Conservation (phyloP, 2,329 filamentous ascomycete species). For the Cordyceps farinosa region DNA sequence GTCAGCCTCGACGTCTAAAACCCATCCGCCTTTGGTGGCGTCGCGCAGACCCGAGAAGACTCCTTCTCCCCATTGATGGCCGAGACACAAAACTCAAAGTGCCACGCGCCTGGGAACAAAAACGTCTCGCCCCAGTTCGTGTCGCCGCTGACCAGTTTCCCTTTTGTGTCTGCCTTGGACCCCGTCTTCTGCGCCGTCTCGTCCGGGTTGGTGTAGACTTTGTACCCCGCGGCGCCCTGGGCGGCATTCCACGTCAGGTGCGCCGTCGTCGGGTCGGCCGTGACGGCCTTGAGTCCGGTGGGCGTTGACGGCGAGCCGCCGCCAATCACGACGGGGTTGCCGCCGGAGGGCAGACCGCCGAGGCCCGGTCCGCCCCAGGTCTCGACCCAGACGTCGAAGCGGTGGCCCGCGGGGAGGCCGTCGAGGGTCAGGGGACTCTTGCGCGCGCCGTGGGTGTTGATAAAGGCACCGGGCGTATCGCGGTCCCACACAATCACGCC, state of each 20-base stretch:
- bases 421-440: neutral
- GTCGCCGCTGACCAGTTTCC: neutral
- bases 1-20: neutral
- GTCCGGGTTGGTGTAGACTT: slow-evolving; percentile 3
- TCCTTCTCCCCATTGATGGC: neutral
- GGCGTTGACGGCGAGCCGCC: neutral
- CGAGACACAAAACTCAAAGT: neutral
- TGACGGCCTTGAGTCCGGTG: neutral
- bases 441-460: neutral
- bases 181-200: neutral
- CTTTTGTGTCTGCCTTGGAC: neutral
- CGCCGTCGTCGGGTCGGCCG: neutral
- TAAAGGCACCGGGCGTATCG: neutral
- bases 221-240: neutral
- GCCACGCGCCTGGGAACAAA: neutral
- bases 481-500: slow-evolving; percentile 1
- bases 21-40: neutral
- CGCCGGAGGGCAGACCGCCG: neutral
- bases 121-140: neutral
- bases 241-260: neutral
- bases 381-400: slow-evolving; percentile 5
- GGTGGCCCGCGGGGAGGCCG: neutral
- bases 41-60: neutral
- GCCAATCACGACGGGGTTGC: neutral
- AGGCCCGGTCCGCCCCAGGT: neutral